Conservation (phyloP, 768 basidiomycete genomes). For the Pleurotus djamor region DNA sequence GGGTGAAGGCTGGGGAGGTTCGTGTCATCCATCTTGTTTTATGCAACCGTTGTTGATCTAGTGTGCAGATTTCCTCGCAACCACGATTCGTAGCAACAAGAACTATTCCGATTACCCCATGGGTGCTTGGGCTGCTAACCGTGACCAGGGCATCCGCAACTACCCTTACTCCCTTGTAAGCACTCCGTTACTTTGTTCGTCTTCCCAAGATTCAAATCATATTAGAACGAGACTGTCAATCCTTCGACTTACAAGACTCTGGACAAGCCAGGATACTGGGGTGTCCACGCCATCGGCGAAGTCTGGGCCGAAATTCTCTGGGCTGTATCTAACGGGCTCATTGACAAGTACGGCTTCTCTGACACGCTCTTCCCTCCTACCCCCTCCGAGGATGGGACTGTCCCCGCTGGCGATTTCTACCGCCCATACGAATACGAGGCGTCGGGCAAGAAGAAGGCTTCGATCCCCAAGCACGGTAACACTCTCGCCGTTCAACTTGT, state of each 20-base stretch:
- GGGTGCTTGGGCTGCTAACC: slow-evolving; percentile 95
- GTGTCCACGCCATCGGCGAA: slow-evolving; percentile 89
- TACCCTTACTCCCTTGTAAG: slow-evolving; percentile 76
- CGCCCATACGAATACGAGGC: slow-evolving; percentile 21
- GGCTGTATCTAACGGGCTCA: slow-evolving; percentile 72
- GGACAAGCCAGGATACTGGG: slow-evolving; percentile 92
- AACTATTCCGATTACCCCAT: slow-evolving; percentile 80
- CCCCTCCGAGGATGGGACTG: slow-evolving; percentile 57
- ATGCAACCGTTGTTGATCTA: neutral
- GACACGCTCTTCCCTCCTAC: slow-evolving; percentile 80
- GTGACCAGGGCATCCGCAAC: slow-evolving; percentile 76
- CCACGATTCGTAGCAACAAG: slow-evolving; percentile 75
- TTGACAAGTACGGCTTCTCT: slow-evolving; percentile 80
- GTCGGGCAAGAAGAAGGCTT: slow-evolving; percentile 46
- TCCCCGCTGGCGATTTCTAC: slow-evolving; percentile 79
- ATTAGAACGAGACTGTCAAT: slow-evolving; percentile 64
- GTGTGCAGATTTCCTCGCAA: slow-evolving; percentile 74
- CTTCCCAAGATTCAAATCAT: neutral
- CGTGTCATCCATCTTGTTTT: slow-evolving; percentile 10
- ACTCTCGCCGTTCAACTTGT: slow-evolving; percentile 82
- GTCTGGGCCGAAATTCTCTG: slow-evolving; percentile 95
- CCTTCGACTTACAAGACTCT: slow-evolving; percentile 94
- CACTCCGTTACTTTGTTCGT: slow-evolving; percentile 2
- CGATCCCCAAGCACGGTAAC: slow-evolving; percentile 91
- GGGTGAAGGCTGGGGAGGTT: slow-evolving; percentile 96